Conservation (phyloP, 2,329 filamentous ascomycete species). For the Alternaria infectoria region DNA sequence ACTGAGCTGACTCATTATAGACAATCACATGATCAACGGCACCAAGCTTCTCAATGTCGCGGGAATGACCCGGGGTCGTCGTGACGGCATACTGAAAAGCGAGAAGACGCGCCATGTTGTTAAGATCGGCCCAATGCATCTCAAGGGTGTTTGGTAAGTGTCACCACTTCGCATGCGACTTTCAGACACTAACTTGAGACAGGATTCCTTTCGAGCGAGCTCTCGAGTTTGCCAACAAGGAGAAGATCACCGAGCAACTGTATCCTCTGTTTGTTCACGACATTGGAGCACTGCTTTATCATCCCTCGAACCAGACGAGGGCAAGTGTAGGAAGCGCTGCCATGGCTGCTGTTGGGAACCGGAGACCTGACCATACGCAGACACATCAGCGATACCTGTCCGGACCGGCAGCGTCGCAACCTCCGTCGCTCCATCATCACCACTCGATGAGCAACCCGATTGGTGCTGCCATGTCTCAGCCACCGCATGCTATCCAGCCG, state of each 20-base stretch:
- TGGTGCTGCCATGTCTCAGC: conserved; percentile 68
- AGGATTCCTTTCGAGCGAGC: conserved; percentile 98
- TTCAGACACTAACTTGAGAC: conserved; percentile 13
- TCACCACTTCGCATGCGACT: neutral
- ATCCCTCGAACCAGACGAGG: conserved; percentile 84
- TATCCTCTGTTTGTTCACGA: conserved; percentile 98
- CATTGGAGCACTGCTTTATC: conserved; percentile 90
- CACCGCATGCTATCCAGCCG: conserved; percentile 67
- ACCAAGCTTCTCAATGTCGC: conserved; percentile 97
- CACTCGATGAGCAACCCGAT: conserved; percentile 69
- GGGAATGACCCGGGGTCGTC: conserved; percentile 93
- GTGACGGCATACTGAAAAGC: conserved; percentile 96
- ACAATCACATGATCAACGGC: conserved; percentile 99
- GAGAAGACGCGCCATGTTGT: conserved; percentile 97
- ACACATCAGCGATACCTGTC: conserved; percentile 62
- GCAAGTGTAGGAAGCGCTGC: conserved; percentile 73
- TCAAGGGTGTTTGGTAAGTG: conserved; percentile 71
- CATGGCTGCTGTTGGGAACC: conserved; percentile 78
- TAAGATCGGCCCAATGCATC: conserved; percentile 98
- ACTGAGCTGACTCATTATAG: conserved; percentile 53
- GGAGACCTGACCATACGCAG: conserved; percentile 49
- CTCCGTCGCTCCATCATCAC: conserved; percentile 75
- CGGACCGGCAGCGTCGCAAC: conserved; percentile 63
- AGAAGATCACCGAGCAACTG: conserved; percentile 94
- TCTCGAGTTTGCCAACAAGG: conserved; percentile 98